Conservation (phyloP, 2,329 filamentous ascomycete species). For the Apiospora pterosperma region DNA sequence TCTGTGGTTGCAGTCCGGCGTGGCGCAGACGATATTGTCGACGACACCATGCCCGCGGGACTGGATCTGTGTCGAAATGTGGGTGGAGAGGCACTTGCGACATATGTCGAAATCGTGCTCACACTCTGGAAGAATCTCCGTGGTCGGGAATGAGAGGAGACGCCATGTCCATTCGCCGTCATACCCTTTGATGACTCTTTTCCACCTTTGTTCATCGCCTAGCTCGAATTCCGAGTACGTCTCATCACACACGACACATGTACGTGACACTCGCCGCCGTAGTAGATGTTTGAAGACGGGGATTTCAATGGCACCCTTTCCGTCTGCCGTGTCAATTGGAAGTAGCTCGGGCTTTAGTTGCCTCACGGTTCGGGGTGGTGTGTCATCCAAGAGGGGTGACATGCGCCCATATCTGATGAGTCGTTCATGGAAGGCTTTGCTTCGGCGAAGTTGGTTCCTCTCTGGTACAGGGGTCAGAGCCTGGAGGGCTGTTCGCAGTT, state of each 20-base stretch:
- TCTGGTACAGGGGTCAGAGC: slow-evolving; percentile 2
- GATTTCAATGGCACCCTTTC: slow-evolving; percentile 1
- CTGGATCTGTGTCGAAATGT: slow-evolving; percentile 29
- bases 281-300: slow-evolving; percentile 10
- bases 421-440: slow-evolving; percentile 10
- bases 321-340: slow-evolving; percentile 7
- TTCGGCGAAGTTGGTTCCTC: slow-evolving; percentile 7
- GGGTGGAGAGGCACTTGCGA: slow-evolving; percentile 7
- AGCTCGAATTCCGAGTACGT: slow-evolving; percentile 7
- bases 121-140: slow-evolving; percentile 9
- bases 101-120: slow-evolving; percentile 11
- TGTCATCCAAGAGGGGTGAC: slow-evolving; percentile 6
- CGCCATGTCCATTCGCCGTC: slow-evolving; percentile 15
- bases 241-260: slow-evolving; percentile 11
- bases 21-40: slow-evolving; percentile 16
- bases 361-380: not conserved
- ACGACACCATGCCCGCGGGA: slow-evolving; percentile 35
- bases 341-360: not conserved
- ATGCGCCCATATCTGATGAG: slow-evolving; percentile 8
- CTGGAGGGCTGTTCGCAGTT: slow-evolving; percentile 7
- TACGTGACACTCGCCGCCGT: not conserved
- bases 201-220: slow-evolving; percentile 5
- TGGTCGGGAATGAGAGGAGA: slow-evolving; percentile 9
- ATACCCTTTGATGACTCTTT: slow-evolving; percentile 5
- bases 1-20: slow-evolving; percentile 8